Percentiles rank a stretch among this genome's conserved stretches.
Conservation (phyloP, 371 early-diverging fungal species). For the Lichtheimia ornata region DNA sequence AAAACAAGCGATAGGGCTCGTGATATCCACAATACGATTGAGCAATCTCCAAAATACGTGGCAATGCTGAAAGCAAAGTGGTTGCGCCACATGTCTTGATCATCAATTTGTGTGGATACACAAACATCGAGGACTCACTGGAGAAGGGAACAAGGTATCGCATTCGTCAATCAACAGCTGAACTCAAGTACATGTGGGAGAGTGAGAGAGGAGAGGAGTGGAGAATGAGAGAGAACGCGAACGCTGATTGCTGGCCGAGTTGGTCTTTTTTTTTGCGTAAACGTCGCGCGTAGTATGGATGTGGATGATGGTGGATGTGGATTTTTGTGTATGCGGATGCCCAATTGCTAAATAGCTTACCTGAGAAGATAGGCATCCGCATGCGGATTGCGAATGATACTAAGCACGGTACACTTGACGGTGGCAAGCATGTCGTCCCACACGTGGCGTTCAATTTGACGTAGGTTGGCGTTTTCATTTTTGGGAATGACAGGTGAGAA, state of each 20-base stretch:
- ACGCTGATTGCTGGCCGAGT: too few relatives aligned
- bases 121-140: conserved; percentile 95
- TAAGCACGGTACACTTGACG: conserved; percentile 91
- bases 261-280: background rate
- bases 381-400: conserved; percentile 71
- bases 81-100: conserved; percentile 98
- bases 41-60: conserved; percentile 84
- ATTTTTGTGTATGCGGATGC: conserved; percentile 4
- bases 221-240: too few relatives aligned
- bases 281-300: background rate
- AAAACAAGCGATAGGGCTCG: conserved; percentile 83
- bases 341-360: conserved; percentile 27
- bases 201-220: too few relatives aligned
- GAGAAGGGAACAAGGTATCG: conserved; percentile 12
- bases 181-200: too few relatives aligned
- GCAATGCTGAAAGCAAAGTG: conserved; percentile 83
- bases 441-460: conserved; percentile 68
- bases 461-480: conserved; percentile 56
- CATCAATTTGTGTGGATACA: conserved; percentile 90
- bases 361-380: conserved; percentile 92
- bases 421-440: conserved; percentile 91
- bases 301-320: conserved; percentile 1
- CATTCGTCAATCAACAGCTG: background rate
- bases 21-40: conserved; percentile 63
- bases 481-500: conserved; percentile 30